Evolutionary conservation across 148 eudicot species (phyloP).

Genomic region (Rhododendron vialii): DNA sequence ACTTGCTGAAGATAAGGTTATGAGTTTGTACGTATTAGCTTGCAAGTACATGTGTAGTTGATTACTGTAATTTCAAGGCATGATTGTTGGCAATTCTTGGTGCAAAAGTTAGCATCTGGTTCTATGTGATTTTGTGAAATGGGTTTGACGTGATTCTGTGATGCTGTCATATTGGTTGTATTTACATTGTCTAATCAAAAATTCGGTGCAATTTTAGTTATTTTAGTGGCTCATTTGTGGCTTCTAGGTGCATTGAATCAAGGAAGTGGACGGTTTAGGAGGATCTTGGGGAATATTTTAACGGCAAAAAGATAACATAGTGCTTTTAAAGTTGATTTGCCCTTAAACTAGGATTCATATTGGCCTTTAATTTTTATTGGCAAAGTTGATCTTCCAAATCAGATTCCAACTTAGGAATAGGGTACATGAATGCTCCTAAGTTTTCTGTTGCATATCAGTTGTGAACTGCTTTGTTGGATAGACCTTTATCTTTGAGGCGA

Average conservation of each 20-base stretch:
- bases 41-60: not conserved
- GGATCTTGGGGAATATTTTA: not conserved
- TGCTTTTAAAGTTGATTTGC: not conserved
- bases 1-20: constrained; percentile 81
- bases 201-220: not conserved
- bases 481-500: not conserved
- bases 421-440: not conserved
- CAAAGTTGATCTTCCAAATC: not conserved
- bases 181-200: not conserved
- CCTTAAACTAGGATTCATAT: not conserved
- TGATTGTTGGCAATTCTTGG: not conserved
- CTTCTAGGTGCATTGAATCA: not conserved
- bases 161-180: not conserved
- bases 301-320: not conserved
- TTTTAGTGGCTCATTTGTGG: not conserved
- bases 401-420: not conserved
- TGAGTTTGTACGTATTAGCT: not conserved
- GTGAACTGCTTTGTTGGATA: not conserved
- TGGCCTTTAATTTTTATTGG: not conserved
- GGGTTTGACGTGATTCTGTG: not conserved
- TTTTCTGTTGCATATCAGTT: not conserved
- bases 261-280: not conserved
- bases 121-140: not conserved
- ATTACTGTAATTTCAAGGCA: not conserved
- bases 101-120: not conserved